Base-by-base conservation (phyloP, 495 filamentous ascomycete genomes). In the Xylaria nigripes region DNA sequence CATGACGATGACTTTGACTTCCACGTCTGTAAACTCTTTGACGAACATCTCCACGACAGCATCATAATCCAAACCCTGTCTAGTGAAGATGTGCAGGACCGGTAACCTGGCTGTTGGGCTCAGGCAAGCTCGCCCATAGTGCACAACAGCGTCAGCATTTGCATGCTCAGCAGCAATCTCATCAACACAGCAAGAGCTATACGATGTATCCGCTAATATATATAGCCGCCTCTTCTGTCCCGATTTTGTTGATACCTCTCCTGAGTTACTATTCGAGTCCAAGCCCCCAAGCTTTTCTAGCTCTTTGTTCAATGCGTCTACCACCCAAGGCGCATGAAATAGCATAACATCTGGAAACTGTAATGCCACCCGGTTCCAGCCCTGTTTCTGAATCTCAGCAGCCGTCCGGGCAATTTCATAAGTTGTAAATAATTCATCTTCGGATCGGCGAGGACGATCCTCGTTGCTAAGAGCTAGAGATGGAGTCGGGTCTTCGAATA, bases 121-220 rank as follows among this genome's bases (percentile, higher is more conserved):
- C 22, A 99, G 74, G 67, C 93, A 99, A 0, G 90, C 84, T 40
- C 92, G 79, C 21, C 93, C 93, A 62, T 97, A 99, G 66, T 99
- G 93, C 16, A 99, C 87, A 4, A 97, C 86, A 4, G 87, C 89
- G 48, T 97, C 86, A 6, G 93, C 91, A 62, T 89, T 76, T 25
- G 87, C 86, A 68, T 99, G 94, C 63, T 97, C 92, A 15, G 94
- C 93, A 1, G 93, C 94, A 43, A 97, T 86, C 69, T 99, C 93
- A 57, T 99, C 93, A 46, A 96, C 90, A 66, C 93, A 99, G 72
- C 93, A 99, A 4, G 91, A 81, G 42, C 93, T 92, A 69, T 97
- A 99, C 1, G 91, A 96, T 8, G 93, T 97, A 67, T 99, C 93
- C 29, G 86, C 93, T 36, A 99, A 77, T 56, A 99, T 94, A 60